These are phyloP conservation scores for Spizellomyces punctatus DNA, from an alignment of 192 early-diverging fungal genomes.

Conservation along the genomic window DNA sequence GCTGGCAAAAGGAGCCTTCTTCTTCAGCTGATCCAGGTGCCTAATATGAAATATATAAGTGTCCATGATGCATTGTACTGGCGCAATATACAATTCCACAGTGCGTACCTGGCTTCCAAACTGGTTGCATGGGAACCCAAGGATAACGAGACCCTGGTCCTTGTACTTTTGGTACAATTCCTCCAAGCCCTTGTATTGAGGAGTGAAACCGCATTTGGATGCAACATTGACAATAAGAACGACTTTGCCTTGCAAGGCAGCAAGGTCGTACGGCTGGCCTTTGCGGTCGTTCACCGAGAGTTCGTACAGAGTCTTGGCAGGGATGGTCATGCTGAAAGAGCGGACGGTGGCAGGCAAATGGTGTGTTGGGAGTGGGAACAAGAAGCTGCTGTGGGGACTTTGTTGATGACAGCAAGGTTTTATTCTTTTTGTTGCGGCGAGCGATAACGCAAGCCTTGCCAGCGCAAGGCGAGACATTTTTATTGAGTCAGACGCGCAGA, in stretches of 20 bases:
- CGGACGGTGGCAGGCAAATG: background rate
- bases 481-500: too few species aligned
- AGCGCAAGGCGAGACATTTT: too few species aligned
- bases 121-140: conserved; percentile 79
- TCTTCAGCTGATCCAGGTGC: conserved; percentile 37
- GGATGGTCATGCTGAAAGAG: conserved; percentile 18
- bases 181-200: conserved; percentile 58
- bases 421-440: too few species aligned
- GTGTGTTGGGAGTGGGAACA: too few species aligned
- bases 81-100: too few species aligned
- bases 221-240: conserved; percentile 90
- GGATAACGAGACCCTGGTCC: conserved; percentile 72
- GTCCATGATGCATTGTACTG: background rate
- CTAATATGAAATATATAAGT: conserved; percentile 8
- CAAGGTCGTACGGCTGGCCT: conserved; percentile 31
- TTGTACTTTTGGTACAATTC: conserved; percentile 50
- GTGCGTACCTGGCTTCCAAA: conserved; percentile 34
- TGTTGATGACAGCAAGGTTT: too few species aligned
- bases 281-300: conserved; percentile 33
- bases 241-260: conserved; percentile 61
- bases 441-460: too few species aligned
- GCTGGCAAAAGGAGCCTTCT: conserved; percentile 60
- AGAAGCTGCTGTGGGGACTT: too few species aligned
- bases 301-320: conserved; percentile 25
- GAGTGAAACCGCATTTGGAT: conserved; percentile 85